A percentile compares a stretch with the other conserved stretches of the same genome.
Conservation (phyloP, 805 yeast genomes). For the Jamesozyma gamospora region DNA sequence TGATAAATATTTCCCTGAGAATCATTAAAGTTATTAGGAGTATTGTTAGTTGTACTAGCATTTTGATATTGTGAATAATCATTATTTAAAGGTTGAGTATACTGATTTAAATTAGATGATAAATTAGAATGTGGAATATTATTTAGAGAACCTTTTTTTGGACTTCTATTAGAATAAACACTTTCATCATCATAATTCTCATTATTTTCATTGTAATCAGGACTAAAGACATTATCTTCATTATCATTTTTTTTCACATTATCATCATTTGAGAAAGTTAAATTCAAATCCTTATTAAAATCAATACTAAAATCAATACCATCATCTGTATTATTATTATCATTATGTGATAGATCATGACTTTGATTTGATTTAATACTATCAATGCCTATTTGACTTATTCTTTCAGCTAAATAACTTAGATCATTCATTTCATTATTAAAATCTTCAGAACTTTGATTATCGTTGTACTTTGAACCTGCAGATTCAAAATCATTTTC, state of each 20-base stretch:
- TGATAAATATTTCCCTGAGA: not conserved
- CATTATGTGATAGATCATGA: not conserved
- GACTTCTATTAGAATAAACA: slow-evolving; percentile 2
- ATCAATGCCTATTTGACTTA: slow-evolving; percentile 13
- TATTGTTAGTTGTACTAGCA: not conserved
- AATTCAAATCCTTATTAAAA: slow-evolving; percentile 2
- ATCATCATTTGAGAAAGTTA: not conserved
- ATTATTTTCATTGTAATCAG: slow-evolving; percentile 24
- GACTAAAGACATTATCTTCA: slow-evolving; percentile 21
- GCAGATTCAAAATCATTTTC: slow-evolving; percentile 4
- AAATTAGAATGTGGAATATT: slow-evolving; percentile 1
- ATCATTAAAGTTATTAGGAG: too few relatives aligned
- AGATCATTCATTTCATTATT: slow-evolving; percentile 6
- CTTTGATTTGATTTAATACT: not conserved
- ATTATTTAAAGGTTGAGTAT: not conserved
- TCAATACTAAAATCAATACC: slow-evolving; percentile 1
- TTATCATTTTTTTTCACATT: not conserved
- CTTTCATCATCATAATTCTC: slow-evolving; percentile 25
- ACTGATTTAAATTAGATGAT: not conserved
- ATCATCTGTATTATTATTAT: not conserved
- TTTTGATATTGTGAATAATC: not conserved
- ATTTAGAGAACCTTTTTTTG: not conserved
- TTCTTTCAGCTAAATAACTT: slow-evolving; percentile 14
- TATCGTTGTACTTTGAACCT: not conserved
- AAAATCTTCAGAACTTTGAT: not conserved